Evolutionary conservation across 768 basidiomycete species (phyloP).

Genomic region (Trametes meyenii): DNA sequence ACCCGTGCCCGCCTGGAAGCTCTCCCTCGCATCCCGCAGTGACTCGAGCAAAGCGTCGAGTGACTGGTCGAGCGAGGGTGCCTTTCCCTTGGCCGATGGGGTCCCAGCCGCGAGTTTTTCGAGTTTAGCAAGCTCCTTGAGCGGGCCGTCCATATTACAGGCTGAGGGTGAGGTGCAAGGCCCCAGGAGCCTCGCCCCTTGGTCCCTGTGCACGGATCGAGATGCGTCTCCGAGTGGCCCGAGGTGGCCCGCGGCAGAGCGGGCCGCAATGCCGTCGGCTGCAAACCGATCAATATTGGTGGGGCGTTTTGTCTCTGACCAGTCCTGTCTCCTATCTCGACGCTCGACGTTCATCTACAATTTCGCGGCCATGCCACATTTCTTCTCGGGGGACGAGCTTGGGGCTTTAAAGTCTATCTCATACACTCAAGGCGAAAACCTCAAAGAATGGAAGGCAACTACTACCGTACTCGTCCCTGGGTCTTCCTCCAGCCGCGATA

Average conservation of each 20-base stretch:
- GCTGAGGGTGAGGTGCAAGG: not conserved
- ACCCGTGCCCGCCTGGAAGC: conserved; percentile 50
- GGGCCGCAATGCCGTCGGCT: not conserved
- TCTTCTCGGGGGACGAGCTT: conserved; percentile 77
- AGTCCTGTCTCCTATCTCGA: not conserved
- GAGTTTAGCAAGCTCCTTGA: conserved; percentile 81
- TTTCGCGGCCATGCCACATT: conserved; percentile 54
- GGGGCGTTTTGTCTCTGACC: not conserved
- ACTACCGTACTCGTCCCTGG: conserved; percentile 31
- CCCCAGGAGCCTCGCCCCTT: not conserved
- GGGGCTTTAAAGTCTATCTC: conserved; percentile 70
- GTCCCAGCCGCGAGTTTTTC: conserved; percentile 58
- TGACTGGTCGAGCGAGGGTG: conserved; percentile 56
- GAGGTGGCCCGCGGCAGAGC: too few species aligned
- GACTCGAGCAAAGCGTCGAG: conserved; percentile 65
- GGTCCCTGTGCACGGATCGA: not conserved
- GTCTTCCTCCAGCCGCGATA: conserved; percentile 35
- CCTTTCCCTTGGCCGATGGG: conserved; percentile 50
- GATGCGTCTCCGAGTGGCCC: not conserved
- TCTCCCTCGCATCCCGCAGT: conserved; percentile 58
- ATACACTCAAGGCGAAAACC: conserved; percentile 38
- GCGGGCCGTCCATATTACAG: conserved; percentile 63
- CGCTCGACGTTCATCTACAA: not conserved
- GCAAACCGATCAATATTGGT: not conserved
- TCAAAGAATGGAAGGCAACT: conserved; percentile 38